phyloP scores from a whole-genome alignment of 2,329 filamentous ascomycete species.

The Pyrenophora teres region DNA sequence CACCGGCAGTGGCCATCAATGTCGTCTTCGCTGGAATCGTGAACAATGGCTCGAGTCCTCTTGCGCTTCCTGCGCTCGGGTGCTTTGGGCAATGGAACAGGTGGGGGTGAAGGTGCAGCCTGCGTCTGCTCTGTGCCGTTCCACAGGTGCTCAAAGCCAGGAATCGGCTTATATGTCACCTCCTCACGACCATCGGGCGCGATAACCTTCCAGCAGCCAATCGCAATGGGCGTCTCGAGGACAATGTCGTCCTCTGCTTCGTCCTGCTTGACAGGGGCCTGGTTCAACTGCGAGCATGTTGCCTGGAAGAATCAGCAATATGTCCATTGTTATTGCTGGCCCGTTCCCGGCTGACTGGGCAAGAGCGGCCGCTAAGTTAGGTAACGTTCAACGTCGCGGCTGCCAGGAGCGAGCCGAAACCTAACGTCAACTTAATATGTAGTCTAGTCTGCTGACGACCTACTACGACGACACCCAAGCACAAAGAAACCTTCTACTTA shows the following conservation, averaged over 20 bases:
- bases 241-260: constrained; percentile 6
- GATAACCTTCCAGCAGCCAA: constrained; percentile 20
- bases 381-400: no score
- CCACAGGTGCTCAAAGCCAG: constrained; percentile 35
- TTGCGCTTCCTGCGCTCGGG: constrained; percentile 16
- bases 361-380: background rate
- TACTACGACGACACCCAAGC: constrained; percentile 15
- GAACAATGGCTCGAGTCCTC: constrained; percentile 16
- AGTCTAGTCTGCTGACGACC: constrained; percentile 7
- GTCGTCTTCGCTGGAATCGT: constrained; percentile 6
- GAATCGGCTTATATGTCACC: constrained; percentile 26
- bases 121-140: constrained; percentile 2
- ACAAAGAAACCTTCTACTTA: constrained; percentile 7
- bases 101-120: background rate
- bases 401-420: constrained; percentile 2
- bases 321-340: constrained; percentile 1
- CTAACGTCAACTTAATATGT: background rate
- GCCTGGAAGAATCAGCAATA: constrained; percentile 6
- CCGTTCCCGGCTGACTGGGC: constrained; percentile 5
- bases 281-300: background rate
- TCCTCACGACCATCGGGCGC: constrained; percentile 28
- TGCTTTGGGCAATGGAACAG: background rate
- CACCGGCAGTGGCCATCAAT: constrained; percentile 1
- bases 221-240: constrained; percentile 27
- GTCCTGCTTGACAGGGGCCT: constrained; percentile 1